Conservation (phyloP, 768 basidiomycete genomes). For the Agaricus blazei region DNA sequence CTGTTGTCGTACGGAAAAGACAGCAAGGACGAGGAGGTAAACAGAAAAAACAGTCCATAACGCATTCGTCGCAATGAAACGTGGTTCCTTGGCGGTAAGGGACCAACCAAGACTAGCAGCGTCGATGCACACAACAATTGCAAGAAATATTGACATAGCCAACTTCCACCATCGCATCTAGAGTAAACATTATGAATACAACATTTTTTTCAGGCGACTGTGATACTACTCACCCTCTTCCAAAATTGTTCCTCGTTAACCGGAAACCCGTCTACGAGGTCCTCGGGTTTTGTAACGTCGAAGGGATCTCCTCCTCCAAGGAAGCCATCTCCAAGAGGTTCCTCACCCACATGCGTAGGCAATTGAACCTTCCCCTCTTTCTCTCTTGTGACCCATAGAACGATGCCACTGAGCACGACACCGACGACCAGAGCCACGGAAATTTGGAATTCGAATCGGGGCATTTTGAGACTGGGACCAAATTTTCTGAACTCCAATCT, state of each 20-base stretch:
- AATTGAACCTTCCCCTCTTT: slow-evolving; percentile 41
- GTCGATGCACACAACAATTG: slow-evolving; percentile 43
- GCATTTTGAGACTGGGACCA: slow-evolving; percentile 36
- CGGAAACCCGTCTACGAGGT: slow-evolving; percentile 33
- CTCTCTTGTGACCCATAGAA: slow-evolving; percentile 35
- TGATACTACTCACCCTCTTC: slow-evolving; percentile 29
- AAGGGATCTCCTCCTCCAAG: slow-evolving; percentile 22
- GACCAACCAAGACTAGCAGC: slow-evolving; percentile 54
- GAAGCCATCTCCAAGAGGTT: slow-evolving; percentile 10
- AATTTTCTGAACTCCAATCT: no score
- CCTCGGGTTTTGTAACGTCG: slow-evolving; percentile 63
- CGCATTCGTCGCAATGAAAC: slow-evolving; percentile 29
- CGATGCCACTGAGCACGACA: slow-evolving; percentile 38
- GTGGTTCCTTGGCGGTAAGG: slow-evolving; percentile 23
- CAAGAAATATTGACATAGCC: slow-evolving; percentile 39
- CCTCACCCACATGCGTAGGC: slow-evolving; percentile 13
- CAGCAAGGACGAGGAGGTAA: slow-evolving; percentile 52
- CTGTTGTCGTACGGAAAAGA: slow-evolving; percentile 45
- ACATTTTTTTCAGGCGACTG: no score
- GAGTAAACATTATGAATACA: neutral
- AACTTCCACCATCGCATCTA: slow-evolving; percentile 63
- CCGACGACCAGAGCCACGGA: slow-evolving; percentile 40
- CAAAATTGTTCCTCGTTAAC: slow-evolving; percentile 27
- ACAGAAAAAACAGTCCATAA: slow-evolving; percentile 52
- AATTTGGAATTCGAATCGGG: slow-evolving; percentile 52